Base-by-base conservation (phyloP, 176 grass and related monocot genomes). In the Ampelocalamus luodianensis region DNA sequence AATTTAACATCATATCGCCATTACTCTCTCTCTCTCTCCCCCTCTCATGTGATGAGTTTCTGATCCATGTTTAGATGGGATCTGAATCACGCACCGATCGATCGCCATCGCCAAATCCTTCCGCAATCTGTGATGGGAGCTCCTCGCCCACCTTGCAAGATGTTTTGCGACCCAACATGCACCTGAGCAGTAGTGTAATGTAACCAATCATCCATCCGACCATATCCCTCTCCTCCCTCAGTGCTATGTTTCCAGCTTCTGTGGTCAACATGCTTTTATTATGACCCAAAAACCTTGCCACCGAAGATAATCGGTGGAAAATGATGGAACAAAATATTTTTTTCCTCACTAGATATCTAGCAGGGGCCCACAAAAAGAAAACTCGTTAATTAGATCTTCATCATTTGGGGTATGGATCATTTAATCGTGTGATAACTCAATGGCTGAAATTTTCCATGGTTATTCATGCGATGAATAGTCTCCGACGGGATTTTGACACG, bases 61-160 rank as follows among this genome's bases (percentile, higher is more conserved):
- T 54, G 45, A 45, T 77, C 36, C 63, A 58, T 77, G 48, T 43
- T 32, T 36, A 48, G 12, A 32, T 77, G 73, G 49, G 48, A 58
- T 68, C 62, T 77, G 72, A 69, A 85, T 77, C 74, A 77, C n/a
- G n/a, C n/a, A n/a, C n/a, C n/a, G n/a, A n/a, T n/a, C n/a, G n/a
- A n/a, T n/a, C n/a, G n/a, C 12, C 73, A 50, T 85, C 74, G 24
- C 18, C 24, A 85, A 78, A 78, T 78, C 83, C 74, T 61, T 29
- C 13, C 74, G 20, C 38, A 27, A 85, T 85, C 83, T 71, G 2
- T 50, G 74, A 20, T 54, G 49, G 50, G 16, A 6, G 50, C 50
- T 53, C 16, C 50, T 18, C 6, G 29, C 29, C 29, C 29, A 29
- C 29, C 29, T 29, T 29, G 29, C 29, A 29, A 29, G 29, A 29